phyloP scores from a whole-genome alignment of 129 eudicot genomes.

The Deinandra increscens region DNA sequence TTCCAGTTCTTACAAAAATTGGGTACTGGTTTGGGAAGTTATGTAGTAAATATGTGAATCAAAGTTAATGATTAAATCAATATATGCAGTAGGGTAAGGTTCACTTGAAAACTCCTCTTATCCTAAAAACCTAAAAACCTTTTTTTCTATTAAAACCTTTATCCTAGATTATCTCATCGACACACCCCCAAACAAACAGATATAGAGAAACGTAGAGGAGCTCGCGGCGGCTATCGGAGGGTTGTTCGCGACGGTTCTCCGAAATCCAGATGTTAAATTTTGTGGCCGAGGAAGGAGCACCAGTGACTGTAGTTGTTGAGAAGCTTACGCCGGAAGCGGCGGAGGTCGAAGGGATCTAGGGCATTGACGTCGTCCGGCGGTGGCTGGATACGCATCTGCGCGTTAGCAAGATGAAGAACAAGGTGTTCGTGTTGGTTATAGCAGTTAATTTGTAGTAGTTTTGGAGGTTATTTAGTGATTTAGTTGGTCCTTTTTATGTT shows the following conservation, averaged over 20 bases:
- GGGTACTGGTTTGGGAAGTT: too few relatives aligned
- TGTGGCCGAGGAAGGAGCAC: conserved; percentile 69
- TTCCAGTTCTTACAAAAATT: too few relatives aligned
- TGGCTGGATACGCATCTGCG: conserved; percentile 86
- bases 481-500: too few relatives aligned
- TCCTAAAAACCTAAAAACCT: too few relatives aligned
- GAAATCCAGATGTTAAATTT: conserved; percentile 67
- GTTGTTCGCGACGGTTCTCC: conserved; percentile 41
- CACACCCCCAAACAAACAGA: conserved; percentile 86
- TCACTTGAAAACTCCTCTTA: too few relatives aligned
- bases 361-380: conserved; percentile 73
- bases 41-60: too few relatives aligned
- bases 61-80: too few relatives aligned
- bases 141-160: too few relatives aligned
- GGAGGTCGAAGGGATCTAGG: conserved; percentile 59
- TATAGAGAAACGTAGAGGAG: conserved; percentile 62
- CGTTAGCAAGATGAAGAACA: conserved; percentile 70
- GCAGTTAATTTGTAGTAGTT: too few relatives aligned
- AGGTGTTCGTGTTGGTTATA: conserved; percentile 88
- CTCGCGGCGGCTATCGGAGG: conserved; percentile 58
- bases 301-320: conserved; percentile 60
- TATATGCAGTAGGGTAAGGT: too few relatives aligned
- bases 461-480: too few relatives aligned
- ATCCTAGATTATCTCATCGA: too few relatives aligned
- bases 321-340: conserved; percentile 60